These are phyloP conservation scores for Tolypocladium amazonense DNA, from an alignment of 2,329 filamentous ascomycete genomes.

Conservation along the genomic window DNA sequence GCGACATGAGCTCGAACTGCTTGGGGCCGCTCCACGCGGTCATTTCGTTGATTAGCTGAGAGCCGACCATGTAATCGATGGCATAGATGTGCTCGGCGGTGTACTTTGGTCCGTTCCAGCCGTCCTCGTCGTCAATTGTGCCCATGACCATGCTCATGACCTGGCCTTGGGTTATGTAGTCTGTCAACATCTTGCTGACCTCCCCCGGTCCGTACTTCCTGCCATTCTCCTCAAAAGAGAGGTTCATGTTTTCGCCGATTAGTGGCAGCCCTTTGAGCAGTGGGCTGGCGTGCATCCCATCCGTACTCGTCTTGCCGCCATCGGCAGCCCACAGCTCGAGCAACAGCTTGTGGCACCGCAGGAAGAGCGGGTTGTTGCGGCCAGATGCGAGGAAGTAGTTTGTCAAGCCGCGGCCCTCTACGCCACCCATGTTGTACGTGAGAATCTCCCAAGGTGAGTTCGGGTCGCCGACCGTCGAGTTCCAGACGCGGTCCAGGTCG, in stretches of 20 bases:
- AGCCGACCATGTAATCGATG: conserved; percentile 37
- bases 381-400: conserved; percentile 37
- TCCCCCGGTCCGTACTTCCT: conserved; percentile 24
- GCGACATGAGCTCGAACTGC: conserved; percentile 39
- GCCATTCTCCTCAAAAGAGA: conserved; percentile 11
- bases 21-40: conserved; percentile 38
- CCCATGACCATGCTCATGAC: conserved; percentile 40
- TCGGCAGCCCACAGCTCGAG: conserved; percentile 37
- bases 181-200: conserved; percentile 32
- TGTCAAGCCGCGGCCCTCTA: conserved; percentile 23
- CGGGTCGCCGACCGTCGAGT: conserved; percentile 32
- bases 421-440: conserved; percentile 29
- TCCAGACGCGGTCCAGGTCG: conserved; percentile 44
- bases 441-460: conserved; percentile 35
- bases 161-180: conserved; percentile 49
- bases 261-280: conserved; percentile 34
- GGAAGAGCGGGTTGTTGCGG: conserved; percentile 34
- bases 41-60: conserved; percentile 40
- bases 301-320: conserved; percentile 33
- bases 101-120: conserved; percentile 45
- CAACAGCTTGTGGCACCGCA: conserved; percentile 34
- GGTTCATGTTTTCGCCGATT: conserved; percentile 15
- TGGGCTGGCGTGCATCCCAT: conserved; percentile 37
- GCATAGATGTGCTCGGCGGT: conserved; percentile 35
- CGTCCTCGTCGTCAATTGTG: conserved; percentile 35